phyloP scores from a whole-genome alignment of 768 basidiomycete genomes.

The Trametes sanguinea region DNA sequence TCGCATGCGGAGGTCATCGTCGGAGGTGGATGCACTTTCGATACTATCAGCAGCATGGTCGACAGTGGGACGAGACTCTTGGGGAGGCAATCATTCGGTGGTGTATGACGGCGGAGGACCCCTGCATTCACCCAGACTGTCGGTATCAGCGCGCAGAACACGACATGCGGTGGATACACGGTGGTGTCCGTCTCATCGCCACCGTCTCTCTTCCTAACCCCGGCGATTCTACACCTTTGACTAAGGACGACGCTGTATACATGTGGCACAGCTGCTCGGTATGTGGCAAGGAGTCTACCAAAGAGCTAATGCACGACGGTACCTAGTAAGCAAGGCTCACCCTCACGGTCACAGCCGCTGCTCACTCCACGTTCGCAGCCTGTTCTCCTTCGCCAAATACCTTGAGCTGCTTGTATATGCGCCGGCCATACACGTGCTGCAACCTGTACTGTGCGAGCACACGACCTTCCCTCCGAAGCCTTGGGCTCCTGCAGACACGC shows the following conservation, averaged over 20 bases:
- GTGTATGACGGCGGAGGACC: slow-evolving; percentile 34
- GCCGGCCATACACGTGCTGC: slow-evolving; percentile 17
- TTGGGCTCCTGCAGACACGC: slow-evolving; percentile 24
- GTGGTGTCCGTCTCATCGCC: slow-evolving; percentile 33
- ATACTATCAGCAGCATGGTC: slow-evolving; percentile 49
- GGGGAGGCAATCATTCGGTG: slow-evolving; percentile 46
- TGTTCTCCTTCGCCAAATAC: slow-evolving; percentile 34
- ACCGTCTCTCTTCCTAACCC: slow-evolving; percentile 12
- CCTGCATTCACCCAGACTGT: slow-evolving; percentile 39
- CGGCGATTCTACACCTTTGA: not conserved
- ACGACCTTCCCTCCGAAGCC: slow-evolving; percentile 23
- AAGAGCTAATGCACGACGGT: slow-evolving; percentile 32
- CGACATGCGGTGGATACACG: slow-evolving; percentile 45
- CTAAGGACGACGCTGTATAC: slow-evolving; percentile 23
- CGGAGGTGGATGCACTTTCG: slow-evolving; percentile 49
- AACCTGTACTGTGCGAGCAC: slow-evolving; percentile 29
- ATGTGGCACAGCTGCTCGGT: slow-evolving; percentile 35
- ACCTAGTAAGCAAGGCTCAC: slow-evolving; percentile 28
- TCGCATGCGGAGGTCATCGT: slow-evolving; percentile 47
- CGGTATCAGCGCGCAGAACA: slow-evolving; percentile 42
- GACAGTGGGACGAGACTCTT: slow-evolving; percentile 35
- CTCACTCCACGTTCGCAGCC: slow-evolving; percentile 13
- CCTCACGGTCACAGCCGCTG: not conserved
- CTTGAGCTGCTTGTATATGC: slow-evolving; percentile 34
- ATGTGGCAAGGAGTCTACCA: slow-evolving; percentile 30